A percentile compares a stretch with the other conserved stretches of the same genome.
Evolutionary conservation across 2,329 filamentous ascomycete genomes (phyloP).

Genomic region (Diplocarpon rosae): DNA sequence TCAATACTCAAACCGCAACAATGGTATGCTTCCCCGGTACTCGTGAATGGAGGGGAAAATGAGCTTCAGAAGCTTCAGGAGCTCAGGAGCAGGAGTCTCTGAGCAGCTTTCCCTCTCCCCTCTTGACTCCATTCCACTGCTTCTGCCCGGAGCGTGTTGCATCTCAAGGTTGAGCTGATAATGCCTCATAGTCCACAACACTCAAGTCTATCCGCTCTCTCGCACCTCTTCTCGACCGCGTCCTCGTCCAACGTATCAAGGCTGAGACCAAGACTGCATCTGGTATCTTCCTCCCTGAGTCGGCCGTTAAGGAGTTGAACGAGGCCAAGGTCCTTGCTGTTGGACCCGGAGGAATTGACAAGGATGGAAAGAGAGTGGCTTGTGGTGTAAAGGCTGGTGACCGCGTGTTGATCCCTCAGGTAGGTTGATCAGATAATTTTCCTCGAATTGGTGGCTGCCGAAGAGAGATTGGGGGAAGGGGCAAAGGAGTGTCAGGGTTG

Average conservation of each 20-base stretch:
- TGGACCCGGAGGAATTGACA: constrained; percentile 78
- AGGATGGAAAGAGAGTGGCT: constrained; percentile 76
- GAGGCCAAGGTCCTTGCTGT: constrained; percentile 95
- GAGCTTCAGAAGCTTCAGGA: too few species aligned
- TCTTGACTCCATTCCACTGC: background rate
- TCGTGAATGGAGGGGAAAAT: too few species aligned
- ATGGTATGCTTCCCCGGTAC: too few species aligned
- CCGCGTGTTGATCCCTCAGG: constrained; percentile 90
- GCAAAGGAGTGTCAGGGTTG: too few species aligned
- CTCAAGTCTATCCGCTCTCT: constrained; percentile 94
- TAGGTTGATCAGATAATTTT: constrained; percentile 34
- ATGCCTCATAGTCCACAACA: constrained; percentile 48
- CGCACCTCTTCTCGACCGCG: constrained; percentile 90
- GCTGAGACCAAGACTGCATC: constrained; percentile 91
- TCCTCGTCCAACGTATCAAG: constrained; percentile 96
- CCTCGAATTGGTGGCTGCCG: background rate
- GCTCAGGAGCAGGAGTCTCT: too few species aligned
- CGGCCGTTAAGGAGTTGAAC: constrained; percentile 94
- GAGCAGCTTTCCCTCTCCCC: too few species aligned
- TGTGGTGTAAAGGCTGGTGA: constrained; percentile 79
- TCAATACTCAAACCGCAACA: too few species aligned
- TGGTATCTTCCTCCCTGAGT: constrained; percentile 97
- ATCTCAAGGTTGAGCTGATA: background rate
- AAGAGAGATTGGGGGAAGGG: too few species aligned
- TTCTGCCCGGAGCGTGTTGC: background rate